Evolutionary conservation across 2,329 filamentous ascomycete species (phyloP).

Genomic region (Colletotrichum plurivorum): DNA sequence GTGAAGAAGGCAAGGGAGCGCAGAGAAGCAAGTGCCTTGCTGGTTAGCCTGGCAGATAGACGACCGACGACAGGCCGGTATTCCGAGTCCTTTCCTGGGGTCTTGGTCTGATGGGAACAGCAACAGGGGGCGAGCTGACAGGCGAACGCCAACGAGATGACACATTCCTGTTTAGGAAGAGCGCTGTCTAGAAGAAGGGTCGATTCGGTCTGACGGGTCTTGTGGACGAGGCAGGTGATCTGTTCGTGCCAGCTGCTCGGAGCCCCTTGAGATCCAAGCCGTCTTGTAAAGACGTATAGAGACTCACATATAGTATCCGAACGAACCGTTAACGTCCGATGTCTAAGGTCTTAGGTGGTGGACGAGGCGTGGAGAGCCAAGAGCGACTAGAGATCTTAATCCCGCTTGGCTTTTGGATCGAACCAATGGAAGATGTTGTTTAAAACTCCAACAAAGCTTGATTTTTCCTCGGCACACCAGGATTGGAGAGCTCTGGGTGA

Average conservation of each 20-base stretch:
- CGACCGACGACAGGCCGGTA: neutral
- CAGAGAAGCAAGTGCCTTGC: too few species aligned
- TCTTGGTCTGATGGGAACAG: neutral
- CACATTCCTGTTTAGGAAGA: slow-evolving; percentile 19
- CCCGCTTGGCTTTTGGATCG: slow-evolving; percentile 11
- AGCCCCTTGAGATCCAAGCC: too few species aligned
- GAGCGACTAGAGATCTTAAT: slow-evolving; percentile 7
- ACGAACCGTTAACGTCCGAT: neutral
- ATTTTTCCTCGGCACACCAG: slow-evolving; percentile 26
- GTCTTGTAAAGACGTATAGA: too few species aligned
- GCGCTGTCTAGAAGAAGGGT: neutral
- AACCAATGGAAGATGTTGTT: slow-evolving; percentile 14
- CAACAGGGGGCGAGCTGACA: neutral
- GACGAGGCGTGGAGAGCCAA: slow-evolving; percentile 11
- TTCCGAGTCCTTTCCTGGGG: slow-evolving; percentile 2
- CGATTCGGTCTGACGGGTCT: too few species aligned
- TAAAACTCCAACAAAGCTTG: slow-evolving; percentile 23
- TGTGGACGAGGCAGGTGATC: too few species aligned
- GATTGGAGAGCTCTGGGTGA: neutral
- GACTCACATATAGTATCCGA: neutral
- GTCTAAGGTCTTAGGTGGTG: neutral
- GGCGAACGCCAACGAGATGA: neutral
- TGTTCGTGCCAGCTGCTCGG: too few species aligned
- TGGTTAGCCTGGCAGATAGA: too few species aligned
- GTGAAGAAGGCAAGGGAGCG: too few species aligned